phyloP scores from a whole-genome alignment of 2,329 filamentous ascomycete species.

The Trichoderma harzianum region DNA sequence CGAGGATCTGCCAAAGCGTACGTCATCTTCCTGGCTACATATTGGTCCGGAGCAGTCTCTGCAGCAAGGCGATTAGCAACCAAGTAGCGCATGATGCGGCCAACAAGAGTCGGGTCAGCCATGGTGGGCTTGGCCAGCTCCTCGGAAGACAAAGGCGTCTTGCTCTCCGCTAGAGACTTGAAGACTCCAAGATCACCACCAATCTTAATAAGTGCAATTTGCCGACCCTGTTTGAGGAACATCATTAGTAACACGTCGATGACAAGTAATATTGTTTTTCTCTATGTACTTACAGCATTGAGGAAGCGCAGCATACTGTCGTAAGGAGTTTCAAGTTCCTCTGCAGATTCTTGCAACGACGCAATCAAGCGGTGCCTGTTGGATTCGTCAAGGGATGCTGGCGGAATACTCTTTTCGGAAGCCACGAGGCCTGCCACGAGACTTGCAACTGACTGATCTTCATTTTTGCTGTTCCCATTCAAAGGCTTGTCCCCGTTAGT shows the following conservation, averaged over 20 bases:
- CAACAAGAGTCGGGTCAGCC: constrained; percentile 28
- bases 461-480: neutral
- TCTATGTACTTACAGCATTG: neutral
- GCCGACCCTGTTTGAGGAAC: neutral
- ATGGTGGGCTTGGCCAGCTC: constrained; percentile 25
- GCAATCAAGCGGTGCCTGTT: constrained; percentile 8
- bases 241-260: neutral
- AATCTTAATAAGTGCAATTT: constrained; percentile 8
- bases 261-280: neutral
- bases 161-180: constrained; percentile 19
- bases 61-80: constrained; percentile 30
- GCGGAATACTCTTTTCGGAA: neutral
- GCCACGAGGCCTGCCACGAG: neutral
- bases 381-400: constrained; percentile 5
- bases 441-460: neutral
- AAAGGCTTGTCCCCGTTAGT: constrained; percentile 1
- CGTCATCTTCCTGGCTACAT: constrained; percentile 30
- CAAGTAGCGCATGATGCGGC: constrained; percentile 33
- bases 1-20: constrained; percentile 27
- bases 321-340: constrained; percentile 8
- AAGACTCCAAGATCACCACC: constrained; percentile 24
- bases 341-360: neutral
- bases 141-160: constrained; percentile 17
- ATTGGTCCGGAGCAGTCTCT: constrained; percentile 29
- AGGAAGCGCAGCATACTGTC: constrained; percentile 14